A percentile compares a stretch with the other conserved stretches of the same genome.
phyloP scores from a whole-genome alignment of 176 grass and related monocot genomes.

The Oryza punctata region DNA sequence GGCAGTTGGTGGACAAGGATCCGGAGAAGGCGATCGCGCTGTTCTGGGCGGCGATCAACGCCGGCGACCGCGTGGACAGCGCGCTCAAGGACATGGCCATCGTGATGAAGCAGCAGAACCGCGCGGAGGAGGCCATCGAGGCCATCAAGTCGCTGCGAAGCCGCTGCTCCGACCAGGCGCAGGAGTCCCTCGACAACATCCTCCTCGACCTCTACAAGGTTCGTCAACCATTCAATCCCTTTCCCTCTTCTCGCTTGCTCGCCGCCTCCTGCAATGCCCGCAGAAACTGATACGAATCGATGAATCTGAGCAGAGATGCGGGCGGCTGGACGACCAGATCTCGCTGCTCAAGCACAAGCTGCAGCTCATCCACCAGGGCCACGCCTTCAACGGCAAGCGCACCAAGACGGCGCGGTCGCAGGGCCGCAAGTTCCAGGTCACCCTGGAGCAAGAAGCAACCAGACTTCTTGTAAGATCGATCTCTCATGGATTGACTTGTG shows the following conservation, averaged over 20 bases:
- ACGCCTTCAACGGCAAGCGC: conserved; percentile 93
- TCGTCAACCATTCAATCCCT: not conserved
- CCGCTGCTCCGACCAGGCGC: conserved; percentile 88
- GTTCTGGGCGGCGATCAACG: conserved; percentile 94
- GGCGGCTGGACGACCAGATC: conserved; percentile 87
- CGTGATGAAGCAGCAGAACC: conserved; percentile 99
- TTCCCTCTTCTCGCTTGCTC: not conserved
- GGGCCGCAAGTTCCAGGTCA: conserved; percentile 96
- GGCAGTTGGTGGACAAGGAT: conserved; percentile 93
- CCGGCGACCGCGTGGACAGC: conserved; percentile 89
- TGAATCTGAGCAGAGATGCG: conserved; percentile 66
- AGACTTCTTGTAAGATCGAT: conserved; percentile 79
- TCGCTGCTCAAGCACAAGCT: conserved; percentile 83
- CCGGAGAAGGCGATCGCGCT: conserved; percentile 85
- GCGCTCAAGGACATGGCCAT: conserved; percentile 99
- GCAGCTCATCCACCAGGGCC: conserved; percentile 74
- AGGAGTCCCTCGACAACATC: conserved; percentile 98
- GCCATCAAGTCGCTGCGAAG: conserved; percentile 93
- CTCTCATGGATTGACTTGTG: not conserved
- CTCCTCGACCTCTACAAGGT: conserved; percentile 98
- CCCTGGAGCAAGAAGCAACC: conserved; percentile 91
- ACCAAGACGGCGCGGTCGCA: conserved; percentile 94
- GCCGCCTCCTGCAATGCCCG: not conserved
- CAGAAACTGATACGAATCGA: not conserved
- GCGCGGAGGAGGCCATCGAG: conserved; percentile 95